Evolutionary conservation across 2,329 filamentous ascomycete species (phyloP), one percentile per base, ranked within the genome.

Genomic region (Cercospora zeina): DNA sequence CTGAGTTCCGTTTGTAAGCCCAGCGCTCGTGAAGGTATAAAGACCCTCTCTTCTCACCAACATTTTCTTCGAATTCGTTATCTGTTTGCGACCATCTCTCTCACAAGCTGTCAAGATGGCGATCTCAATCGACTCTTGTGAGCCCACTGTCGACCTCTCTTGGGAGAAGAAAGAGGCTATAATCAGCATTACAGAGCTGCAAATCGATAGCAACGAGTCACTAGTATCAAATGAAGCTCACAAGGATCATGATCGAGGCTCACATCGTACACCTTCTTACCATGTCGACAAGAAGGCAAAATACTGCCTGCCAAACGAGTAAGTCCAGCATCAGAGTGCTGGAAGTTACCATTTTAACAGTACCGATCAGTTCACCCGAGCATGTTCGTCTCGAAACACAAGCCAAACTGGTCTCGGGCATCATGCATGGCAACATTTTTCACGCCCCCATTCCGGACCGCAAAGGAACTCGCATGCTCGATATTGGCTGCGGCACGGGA

Each of bases 401-500:
- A 63, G 64, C 68, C 16, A 24, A 33, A 4, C 59, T 64, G 27
- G 36, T 69, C 4, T 58, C 55, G 2, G 58, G 36, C 11, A 63
- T 70, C 61, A 70, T 70, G 69, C 27, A 54, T 33, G 45, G 57
- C 54, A 63, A 59, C 45, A 62, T 62, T 54, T 65, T 64, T 33
- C 69, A 50, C 64, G 33, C 34, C 58, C 55, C 56, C 2, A 54
- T 62, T 31, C 21, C 24, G 8, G 10, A 24, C 14, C 27, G n/a
- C 10, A 36, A 10, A 36, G 27, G 8, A 13, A 7, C 30, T 27
- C 51, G 63, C 19, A 34, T 63, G 6, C 50, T 61, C 42, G 47
- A 62, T 37, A 58, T 63, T 21, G 45, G 63, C 21, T 61, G 66
- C 53, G 63, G 79, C 76, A 62, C 65, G 8, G 68, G 68, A 16